Evolutionary conservation across 1,284 basidiomycete species (phyloP), one percentile per base, ranked within the genome.

Genomic region (Kwoniella shivajii): DNA sequence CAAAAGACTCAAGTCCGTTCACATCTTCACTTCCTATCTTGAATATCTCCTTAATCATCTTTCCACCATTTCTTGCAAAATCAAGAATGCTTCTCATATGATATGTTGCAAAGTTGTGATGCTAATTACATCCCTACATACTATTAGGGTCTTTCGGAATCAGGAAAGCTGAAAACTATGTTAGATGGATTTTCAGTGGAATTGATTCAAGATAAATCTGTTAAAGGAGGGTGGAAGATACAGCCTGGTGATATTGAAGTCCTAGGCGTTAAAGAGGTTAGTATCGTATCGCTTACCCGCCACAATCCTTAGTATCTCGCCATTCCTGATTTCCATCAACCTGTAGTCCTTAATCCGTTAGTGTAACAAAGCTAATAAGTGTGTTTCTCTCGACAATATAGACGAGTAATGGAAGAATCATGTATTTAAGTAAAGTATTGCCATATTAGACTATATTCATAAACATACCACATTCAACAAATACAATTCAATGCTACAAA

Each of bases 211-310:
- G 64, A 61, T 26, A 60, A 68, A 43, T 57, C 44, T 18, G 49
- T 45, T 1, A 59, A 57, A 37, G 62, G 56, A 2, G 67, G 64
- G n/a, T 67, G 61, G 49, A 61, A 54, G 33, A 65, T 78, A n/a
- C 51, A 61, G 24, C 75, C 76, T 3, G 74, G 73, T 2, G 62
- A 74, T 51, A 64, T 77, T 34, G 54, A 59, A 14, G 71, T 78
- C 1, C 43, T 75, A 24, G 68, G 62, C 7, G 59, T 70, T 45
- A 71, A 68, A 39, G 59, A 68, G 50, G 75, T 75, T 42, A 61
- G 72, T 64, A 16, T 9, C 4, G 20, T 14, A 14, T 22, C 39
- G 13, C 20, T 10, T 20, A 39, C 13, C 27, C 33, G 27, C 38
- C 29, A 18, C 22, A 24, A 14, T 37, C 10, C 26, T 36, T 18